phyloP scores from a whole-genome alignment of 1,139 yeast genomes.

The Debaryomycetaceae sp. region DNA sequence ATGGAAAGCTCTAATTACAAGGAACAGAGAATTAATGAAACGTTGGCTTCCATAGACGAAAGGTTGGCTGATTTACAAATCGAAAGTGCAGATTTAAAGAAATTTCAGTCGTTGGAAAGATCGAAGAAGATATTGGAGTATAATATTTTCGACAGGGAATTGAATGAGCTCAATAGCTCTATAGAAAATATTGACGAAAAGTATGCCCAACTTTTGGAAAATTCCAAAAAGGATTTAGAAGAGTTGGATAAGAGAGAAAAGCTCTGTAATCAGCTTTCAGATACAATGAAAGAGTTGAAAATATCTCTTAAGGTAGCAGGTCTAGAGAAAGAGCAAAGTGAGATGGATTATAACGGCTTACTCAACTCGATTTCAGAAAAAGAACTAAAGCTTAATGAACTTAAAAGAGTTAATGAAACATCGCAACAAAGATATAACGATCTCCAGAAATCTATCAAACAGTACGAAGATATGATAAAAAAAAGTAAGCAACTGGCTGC shows the following conservation, averaged over 20 bases:
- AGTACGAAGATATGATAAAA: slow-evolving; percentile 17
- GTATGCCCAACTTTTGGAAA: slow-evolving; percentile 49
- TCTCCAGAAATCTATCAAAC: slow-evolving; percentile 15
- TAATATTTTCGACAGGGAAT: slow-evolving; percentile 74
- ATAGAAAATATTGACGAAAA: slow-evolving; percentile 62
- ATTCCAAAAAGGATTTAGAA: slow-evolving; percentile 41
- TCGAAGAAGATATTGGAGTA: slow-evolving; percentile 72
- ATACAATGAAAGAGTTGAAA: slow-evolving; percentile 40
- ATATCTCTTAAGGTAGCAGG: slow-evolving; percentile 36
- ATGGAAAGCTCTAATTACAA: slow-evolving; percentile 72
- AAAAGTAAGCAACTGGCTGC: slow-evolving; percentile 21
- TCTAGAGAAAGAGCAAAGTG: slow-evolving; percentile 51
- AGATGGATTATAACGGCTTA: slow-evolving; percentile 48
- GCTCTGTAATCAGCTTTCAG: slow-evolving; percentile 44
- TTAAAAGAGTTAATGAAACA: slow-evolving; percentile 15
- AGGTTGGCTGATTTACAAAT: slow-evolving; percentile 75
- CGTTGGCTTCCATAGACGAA: slow-evolving; percentile 65
- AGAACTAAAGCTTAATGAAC: slow-evolving; percentile 34
- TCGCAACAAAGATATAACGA: slow-evolving; percentile 15
- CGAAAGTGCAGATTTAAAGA: slow-evolving; percentile 74
- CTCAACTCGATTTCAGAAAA: slow-evolving; percentile 39
- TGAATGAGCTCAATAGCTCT: slow-evolving; percentile 56
- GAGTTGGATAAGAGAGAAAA: slow-evolving; percentile 48
- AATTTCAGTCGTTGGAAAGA: slow-evolving; percentile 65
- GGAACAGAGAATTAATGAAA: slow-evolving; percentile 70